Conservation (phyloP, 495 filamentous ascomycete species). For the Penicillium cinerascens region DNA sequence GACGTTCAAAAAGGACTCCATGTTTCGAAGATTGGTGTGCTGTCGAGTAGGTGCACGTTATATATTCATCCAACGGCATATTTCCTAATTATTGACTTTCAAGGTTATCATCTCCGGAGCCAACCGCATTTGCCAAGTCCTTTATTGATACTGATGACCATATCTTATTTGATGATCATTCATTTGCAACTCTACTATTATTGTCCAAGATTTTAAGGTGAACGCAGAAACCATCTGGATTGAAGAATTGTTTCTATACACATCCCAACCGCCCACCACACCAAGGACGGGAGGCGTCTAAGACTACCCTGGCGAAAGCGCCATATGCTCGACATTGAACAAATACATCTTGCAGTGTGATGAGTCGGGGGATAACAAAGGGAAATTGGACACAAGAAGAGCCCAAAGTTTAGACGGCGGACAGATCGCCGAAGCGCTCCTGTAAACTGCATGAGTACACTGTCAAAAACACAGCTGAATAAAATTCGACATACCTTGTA, state of each 20-base stretch:
- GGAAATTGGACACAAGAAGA: constrained; percentile 21
- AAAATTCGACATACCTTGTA: constrained; percentile 79
- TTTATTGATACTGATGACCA: too few species aligned
- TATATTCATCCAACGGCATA: too few species aligned
- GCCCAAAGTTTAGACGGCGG: constrained; percentile 66
- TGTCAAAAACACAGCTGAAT: background rate
- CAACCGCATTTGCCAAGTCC: too few species aligned
- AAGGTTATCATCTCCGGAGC: too few species aligned
- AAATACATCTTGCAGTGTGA: constrained; percentile 36
- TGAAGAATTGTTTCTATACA: constrained; percentile 50
- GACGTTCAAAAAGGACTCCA: too few species aligned
- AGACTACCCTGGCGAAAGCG: constrained; percentile 20
- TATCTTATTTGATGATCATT: too few species aligned
- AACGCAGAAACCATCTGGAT: constrained; percentile 36
- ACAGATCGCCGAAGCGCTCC: constrained; percentile 99
- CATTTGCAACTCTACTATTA: too few species aligned
- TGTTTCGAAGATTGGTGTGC: too few species aligned
- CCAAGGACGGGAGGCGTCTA: constrained; percentile 20
- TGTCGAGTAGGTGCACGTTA: too few species aligned
- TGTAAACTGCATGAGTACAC: constrained; percentile 32
- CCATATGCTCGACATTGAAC: constrained; percentile 33
- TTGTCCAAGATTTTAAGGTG: background rate
- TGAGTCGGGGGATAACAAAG: constrained; percentile 35
- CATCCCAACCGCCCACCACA: constrained; percentile 33
- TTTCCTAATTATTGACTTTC: too few species aligned